Percentiles rank a stretch among this genome's conserved stretches.
Conservation (phyloP, 2,329 filamentous ascomycete species). For the Fusarium clavum region DNA sequence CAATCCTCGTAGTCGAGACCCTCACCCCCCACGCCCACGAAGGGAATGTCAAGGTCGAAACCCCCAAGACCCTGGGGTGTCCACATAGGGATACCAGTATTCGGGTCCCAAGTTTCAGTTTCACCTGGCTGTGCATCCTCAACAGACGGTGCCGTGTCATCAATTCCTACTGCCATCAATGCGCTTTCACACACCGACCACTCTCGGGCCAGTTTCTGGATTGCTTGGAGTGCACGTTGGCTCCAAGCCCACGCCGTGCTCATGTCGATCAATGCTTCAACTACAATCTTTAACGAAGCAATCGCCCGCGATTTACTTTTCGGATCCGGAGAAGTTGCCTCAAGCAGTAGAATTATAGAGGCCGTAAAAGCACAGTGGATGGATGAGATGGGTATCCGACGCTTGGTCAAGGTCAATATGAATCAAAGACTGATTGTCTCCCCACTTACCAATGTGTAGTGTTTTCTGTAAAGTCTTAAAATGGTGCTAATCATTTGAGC, state of each 20-base stretch:
- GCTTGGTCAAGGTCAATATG: not conserved
- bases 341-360: not conserved
- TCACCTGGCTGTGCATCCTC: not conserved
- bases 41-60: not conserved
- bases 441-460: not conserved
- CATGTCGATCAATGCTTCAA: not conserved
- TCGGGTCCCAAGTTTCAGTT: not conserved
- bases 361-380: conserved; percentile 2
- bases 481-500: not conserved
- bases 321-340: accelerated
- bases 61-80: not conserved
- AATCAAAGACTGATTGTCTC: not conserved
- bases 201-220: not conserved
- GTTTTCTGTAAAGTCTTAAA: not conserved
- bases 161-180: not conserved
- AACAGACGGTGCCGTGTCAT: accelerated
- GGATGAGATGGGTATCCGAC: conserved; percentile 5
- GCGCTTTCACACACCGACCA: not conserved
- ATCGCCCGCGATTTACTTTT: not conserved
- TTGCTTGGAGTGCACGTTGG: not conserved
- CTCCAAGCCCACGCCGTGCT: conserved; percentile 13
- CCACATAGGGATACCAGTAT: not conserved
- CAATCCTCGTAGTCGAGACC: not conserved
- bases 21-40: not conserved
- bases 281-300: not conserved